These are phyloP conservation scores for Pachysandra terminalis DNA, from an alignment of 164 flowering plant genomes.

Conservation along the genomic window DNA sequence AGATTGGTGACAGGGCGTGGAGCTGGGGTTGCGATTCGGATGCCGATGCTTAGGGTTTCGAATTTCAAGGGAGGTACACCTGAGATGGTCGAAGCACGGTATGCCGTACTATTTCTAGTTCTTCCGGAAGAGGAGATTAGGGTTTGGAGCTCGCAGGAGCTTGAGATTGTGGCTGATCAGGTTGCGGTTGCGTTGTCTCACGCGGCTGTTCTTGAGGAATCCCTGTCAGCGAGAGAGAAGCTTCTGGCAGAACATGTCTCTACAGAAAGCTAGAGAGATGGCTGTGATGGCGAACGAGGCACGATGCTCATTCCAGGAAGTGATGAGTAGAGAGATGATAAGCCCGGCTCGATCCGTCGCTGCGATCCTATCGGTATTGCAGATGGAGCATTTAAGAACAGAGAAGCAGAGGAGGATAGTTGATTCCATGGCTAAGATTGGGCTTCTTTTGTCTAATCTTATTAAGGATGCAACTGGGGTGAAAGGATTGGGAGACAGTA, in stretches of 20 bases:
- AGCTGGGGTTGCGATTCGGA: conserved; percentile 18
- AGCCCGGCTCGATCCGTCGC: conserved; percentile 49
- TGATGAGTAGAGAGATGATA: conserved; percentile 60
- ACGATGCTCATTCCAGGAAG: conserved; percentile 45
- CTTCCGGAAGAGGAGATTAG: conserved; percentile 16
- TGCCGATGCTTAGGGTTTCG: conserved; percentile 30
- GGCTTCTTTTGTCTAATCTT: conserved; percentile 47
- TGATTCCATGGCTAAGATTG: conserved; percentile 47
- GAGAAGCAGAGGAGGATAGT: conserved; percentile 34
- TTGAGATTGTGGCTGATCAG: conserved; percentile 33
- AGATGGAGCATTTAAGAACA: conserved; percentile 28
- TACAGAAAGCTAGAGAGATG: conserved; percentile 41
- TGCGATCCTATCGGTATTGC: conserved; percentile 50
- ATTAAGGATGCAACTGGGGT: conserved; percentile 42
- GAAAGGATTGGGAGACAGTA: conserved; percentile 28
- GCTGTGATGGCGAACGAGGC: conserved; percentile 66
- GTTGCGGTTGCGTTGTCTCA: conserved; percentile 74
- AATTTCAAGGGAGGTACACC: conserved; percentile 30
- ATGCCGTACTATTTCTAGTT: conserved; percentile 31
- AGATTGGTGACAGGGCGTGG: conserved; percentile 10
- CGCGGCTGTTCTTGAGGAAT: conserved; percentile 67
- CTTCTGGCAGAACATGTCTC: conserved; percentile 43
- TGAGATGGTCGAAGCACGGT: conserved; percentile 17
- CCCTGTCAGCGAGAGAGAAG: conserved; percentile 46
- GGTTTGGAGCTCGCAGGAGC: conserved; percentile 21